Evolutionary conservation across 2,329 filamentous ascomycete species (phyloP), one percentile per base, ranked within the genome.

Genomic region (Rachicladosporium sp.): DNA sequence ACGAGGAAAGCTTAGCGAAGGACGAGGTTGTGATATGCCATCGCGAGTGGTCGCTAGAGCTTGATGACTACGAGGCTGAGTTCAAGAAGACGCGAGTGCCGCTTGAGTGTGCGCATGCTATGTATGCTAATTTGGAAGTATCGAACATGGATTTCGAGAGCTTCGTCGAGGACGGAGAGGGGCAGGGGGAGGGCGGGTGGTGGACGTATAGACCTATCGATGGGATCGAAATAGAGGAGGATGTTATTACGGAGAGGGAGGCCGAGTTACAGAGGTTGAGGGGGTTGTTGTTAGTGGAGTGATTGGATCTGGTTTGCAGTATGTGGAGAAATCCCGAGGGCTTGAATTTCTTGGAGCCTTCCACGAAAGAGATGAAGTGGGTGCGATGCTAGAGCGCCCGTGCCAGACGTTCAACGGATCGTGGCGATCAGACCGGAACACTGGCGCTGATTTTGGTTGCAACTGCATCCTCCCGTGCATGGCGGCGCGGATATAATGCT

Each of bases 81-180:
- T 37, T 37, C 29, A 37, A 46, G 13, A 50, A 46, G 38, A 35
- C 40, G 6, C 33, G 46, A 1, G 19, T 45, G 13, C 42, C 44
- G 3, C 46, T 38, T 43, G 36, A 39, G 30, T 31, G 40, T n/a
- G 15, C 29, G n/a, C 41, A 44, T 19, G 10, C 31, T 7, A 33
- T 38, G n/a, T 50, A 39, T 38, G 37, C 34, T 10, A 50, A 48
- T 35, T 34, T 50, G 13, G 43, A 46, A 15, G 43, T 50, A 31
- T 46, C 36, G 29, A 48, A 50, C 23, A 44, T 46, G 43, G 33
- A 31, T n/a, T 46, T 45, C 12, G 42, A 45, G 15, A 44, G 46
- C 10, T 48, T 40, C 31, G 29, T 12, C 8, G 44, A 42, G 11
- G 42, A 38, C n/a, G 29, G 39, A 10, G 30, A 38, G 29, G 37